Percentiles rank a stretch among this genome's conserved stretches.
These are phyloP conservation scores for Annulohypoxylon moriforme DNA, from an alignment of 495 filamentous ascomycete species.

Conservation along the genomic window DNA sequence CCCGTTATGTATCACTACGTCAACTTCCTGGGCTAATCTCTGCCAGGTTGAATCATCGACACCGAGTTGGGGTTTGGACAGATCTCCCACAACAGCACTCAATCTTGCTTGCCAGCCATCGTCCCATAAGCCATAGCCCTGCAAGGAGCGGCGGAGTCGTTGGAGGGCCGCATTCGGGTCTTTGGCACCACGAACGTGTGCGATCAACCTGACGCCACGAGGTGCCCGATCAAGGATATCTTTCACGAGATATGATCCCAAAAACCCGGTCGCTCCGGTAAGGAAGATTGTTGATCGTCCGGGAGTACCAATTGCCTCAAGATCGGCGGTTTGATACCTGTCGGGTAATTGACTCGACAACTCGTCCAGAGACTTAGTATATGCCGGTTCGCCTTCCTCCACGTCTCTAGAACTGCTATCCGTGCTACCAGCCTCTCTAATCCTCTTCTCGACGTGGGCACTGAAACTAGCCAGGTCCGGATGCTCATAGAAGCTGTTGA, in stretches of 20 bases:
- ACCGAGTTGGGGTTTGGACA: constrained; percentile 78
- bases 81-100: constrained; percentile 75
- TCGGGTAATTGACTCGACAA: constrained; percentile 50
- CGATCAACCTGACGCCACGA: constrained; percentile 73
- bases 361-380: constrained; percentile 69
- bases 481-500: constrained; percentile 79
- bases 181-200: constrained; percentile 75
- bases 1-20: constrained; percentile 91
- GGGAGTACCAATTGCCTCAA: constrained; percentile 41
- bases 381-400: constrained; percentile 72
- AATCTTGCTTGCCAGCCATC: constrained; percentile 73
- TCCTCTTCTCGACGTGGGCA: constrained; percentile 71
- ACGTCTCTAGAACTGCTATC: constrained; percentile 52
- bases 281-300: constrained; percentile 74
- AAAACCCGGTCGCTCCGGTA: constrained; percentile 92
- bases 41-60: constrained; percentile 72
- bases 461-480: constrained; percentile 80
- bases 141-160: constrained; percentile 64
- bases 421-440: constrained; percentile 46
- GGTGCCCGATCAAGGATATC: constrained; percentile 74
- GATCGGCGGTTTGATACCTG: constrained; percentile 54
- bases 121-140: constrained; percentile 85
- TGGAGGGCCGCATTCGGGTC: constrained; percentile 61
- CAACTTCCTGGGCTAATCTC: constrained; percentile 69
- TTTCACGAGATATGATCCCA: constrained; percentile 83